Conservation (phyloP, 2,329 filamentous ascomycete species). For the Colletotrichum cuscutae region DNA sequence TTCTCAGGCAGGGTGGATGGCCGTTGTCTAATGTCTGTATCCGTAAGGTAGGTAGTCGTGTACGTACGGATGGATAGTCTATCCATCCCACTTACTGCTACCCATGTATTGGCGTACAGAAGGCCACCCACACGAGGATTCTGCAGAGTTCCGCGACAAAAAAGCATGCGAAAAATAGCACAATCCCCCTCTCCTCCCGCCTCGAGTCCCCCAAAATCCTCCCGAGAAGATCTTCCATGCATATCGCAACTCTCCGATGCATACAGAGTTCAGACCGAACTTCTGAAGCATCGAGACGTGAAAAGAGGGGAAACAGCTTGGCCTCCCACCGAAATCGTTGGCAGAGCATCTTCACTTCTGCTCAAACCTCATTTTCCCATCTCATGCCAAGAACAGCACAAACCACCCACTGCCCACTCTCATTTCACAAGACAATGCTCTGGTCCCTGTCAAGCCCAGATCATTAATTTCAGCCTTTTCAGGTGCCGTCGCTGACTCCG, state of each 20-base stretch:
- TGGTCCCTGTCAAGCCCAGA: not conserved
- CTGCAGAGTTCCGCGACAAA: not conserved
- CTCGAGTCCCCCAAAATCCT: not conserved
- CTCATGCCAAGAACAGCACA: constrained; percentile 10
- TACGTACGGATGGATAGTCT: not conserved
- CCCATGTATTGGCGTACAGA: not conserved
- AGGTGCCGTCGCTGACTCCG: constrained; percentile 16
- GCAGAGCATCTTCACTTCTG: not conserved
- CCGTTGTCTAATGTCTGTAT: not conserved
- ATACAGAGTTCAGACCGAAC: not conserved
- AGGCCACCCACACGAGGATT: not conserved
- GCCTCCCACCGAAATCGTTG: not conserved
- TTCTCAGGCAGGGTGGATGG: not conserved
- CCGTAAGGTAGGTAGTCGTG: no score
- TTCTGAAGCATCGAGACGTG: not conserved
- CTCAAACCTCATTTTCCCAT: not conserved
- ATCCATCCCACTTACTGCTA: not conserved
- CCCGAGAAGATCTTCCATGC: not conserved
- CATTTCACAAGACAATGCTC: not conserved
- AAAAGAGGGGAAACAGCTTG: not conserved
- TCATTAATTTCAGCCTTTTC: not conserved
- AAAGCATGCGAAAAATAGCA: constrained; percentile 23
- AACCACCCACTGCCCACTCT: constrained; percentile 10
- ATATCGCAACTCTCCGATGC: not conserved
- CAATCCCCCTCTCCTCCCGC: constrained; percentile 4